Evolutionary conservation across 1,139 yeast species (phyloP).

Genomic region (Debaryomycetaceae sp.): DNA sequence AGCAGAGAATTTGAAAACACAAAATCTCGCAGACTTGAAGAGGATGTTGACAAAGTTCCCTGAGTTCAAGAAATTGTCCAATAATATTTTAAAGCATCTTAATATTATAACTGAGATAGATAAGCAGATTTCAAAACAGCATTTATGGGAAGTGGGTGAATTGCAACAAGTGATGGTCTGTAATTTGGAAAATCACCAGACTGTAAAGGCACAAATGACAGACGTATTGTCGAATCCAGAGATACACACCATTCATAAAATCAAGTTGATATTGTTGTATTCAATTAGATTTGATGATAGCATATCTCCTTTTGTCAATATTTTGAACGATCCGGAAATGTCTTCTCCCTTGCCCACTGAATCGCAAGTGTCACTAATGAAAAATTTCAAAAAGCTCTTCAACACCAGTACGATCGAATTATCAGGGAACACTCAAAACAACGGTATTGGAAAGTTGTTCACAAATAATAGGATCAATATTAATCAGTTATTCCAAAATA

Average conservation of each 20-base stretch:
- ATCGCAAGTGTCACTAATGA: slow-evolving; percentile 31
- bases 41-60: slow-evolving; percentile 89
- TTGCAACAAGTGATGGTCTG: slow-evolving; percentile 83
- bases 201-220: slow-evolving; percentile 23
- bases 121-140: slow-evolving; percentile 53
- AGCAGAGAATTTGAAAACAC: slow-evolving; percentile 54
- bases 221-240: slow-evolving; percentile 23
- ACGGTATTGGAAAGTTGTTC: slow-evolving; percentile 21
- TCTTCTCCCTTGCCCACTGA: slow-evolving; percentile 31
- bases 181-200: slow-evolving; percentile 40
- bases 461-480: slow-evolving; percentile 25
- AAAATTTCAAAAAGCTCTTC: slow-evolving; percentile 27
- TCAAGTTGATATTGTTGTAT: slow-evolving; percentile 64
- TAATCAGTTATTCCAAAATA: slow-evolving; percentile 23
- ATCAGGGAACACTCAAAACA: slow-evolving; percentile 14
- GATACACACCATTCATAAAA: slow-evolving; percentile 29
- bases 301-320: slow-evolving; percentile 20
- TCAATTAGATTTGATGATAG: slow-evolving; percentile 55
- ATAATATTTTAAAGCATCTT: slow-evolving; percentile 92
- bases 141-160: slow-evolving; percentile 85
- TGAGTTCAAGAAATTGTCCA: slow-evolving; percentile 81
- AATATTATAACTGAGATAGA: slow-evolving; percentile 85
- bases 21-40: slow-evolving; percentile 83
- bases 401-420: slow-evolving; percentile 9
- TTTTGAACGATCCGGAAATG: slow-evolving; percentile 26